Base-by-base conservation (phyloP, 2,329 filamentous ascomycete genomes). In the Sclerotinia glacialis region DNA sequence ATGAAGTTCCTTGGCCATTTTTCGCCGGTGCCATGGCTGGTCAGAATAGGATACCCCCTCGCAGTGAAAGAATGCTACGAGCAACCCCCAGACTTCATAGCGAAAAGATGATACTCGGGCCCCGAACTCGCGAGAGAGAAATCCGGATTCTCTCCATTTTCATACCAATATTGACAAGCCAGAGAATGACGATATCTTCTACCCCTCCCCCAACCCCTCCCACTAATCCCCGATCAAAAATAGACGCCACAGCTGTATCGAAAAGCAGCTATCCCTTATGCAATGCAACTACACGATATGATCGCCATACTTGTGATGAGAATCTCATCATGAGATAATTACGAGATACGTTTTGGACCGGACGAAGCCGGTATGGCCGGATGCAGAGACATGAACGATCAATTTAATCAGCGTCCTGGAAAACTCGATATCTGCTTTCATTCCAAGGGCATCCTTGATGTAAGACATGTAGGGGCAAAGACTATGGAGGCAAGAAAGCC, bases 191-290 rank as follows among this genome's bases (percentile, higher is more conserved):
- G 5, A 37, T 12, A 2, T n/a, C n/a, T n/a, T n/a, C n/a, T n/a
- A n/a, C n/a, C 42, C 14, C 6, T 16, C 40, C 49, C 5, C 6
- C 37, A 3, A n/a, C 2, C 9, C 0, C n/a, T 21, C 37, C 23
- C 2, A 50, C 42, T 49, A 5, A 37, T 12, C 31, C 28, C 12
- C 8, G 9, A 14, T 52, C 9, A 28, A 49, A 12, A 50, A 34
- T 23, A 64, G 34, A 28, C 11, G 16, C 5, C 16, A 26, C 16
- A 70, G 68, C 31, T 78, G 75, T 62, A 69, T 71, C 6, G 75
- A 75, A 1, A 76, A 75, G 60, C 70, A 71, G 2, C 64, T 78
- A 1, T 76, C 75, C 8, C 65, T 78, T 64, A 71, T 76, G 68
- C 72, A 75, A 71, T 76, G 68, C 72, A 75, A 34, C 65, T 78